A percentile compares a stretch with the other conserved stretches of the same genome.
phyloP scores from a whole-genome alignment of 192 early-diverging fungal species.

The Chytriomyces sp. region DNA sequence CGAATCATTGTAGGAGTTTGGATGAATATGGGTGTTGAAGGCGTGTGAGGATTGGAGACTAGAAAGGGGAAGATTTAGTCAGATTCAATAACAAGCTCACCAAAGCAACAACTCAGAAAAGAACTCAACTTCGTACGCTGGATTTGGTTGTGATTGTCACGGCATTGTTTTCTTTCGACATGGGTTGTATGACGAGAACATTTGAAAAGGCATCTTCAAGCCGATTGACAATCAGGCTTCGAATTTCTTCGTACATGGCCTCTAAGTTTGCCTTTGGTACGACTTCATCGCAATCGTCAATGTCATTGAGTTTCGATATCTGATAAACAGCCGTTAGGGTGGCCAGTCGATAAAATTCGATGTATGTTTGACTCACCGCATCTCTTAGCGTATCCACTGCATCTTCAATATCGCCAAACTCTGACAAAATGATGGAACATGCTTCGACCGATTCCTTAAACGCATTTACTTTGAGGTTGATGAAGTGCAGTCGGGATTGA shows the following conservation, averaged over 20 bases:
- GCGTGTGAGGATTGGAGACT: slow-evolving; percentile 13
- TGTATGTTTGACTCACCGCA: background rate
- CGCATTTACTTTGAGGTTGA: background rate
- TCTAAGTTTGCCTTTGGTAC: background rate
- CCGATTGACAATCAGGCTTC: slow-evolving; percentile 7
- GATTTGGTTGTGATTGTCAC: slow-evolving; percentile 16
- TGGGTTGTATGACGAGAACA: slow-evolving; percentile 8
- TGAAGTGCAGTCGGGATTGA: background rate
- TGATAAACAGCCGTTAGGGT: background rate
- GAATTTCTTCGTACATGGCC: slow-evolving; percentile 7
- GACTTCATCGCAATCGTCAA: slow-evolving; percentile 17
- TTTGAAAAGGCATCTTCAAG: slow-evolving; percentile 26
- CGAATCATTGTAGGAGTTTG: background rate
- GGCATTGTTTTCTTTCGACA: background rate
- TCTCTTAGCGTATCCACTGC: slow-evolving; percentile 21
- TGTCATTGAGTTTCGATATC: background rate
- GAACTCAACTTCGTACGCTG: background rate
- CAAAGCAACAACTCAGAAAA: background rate
- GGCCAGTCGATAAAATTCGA: too few relatives aligned
- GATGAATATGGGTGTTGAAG: slow-evolving; percentile 17
- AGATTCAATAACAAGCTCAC: background rate
- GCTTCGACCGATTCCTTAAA: slow-evolving; percentile 26
- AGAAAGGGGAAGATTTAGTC: background rate
- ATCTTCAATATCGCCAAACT: slow-evolving; percentile 25
- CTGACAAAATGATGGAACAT: slow-evolving; percentile 12